Conservation (phyloP, 768 basidiomycete genomes). For the Tephrocybe rancida region DNA sequence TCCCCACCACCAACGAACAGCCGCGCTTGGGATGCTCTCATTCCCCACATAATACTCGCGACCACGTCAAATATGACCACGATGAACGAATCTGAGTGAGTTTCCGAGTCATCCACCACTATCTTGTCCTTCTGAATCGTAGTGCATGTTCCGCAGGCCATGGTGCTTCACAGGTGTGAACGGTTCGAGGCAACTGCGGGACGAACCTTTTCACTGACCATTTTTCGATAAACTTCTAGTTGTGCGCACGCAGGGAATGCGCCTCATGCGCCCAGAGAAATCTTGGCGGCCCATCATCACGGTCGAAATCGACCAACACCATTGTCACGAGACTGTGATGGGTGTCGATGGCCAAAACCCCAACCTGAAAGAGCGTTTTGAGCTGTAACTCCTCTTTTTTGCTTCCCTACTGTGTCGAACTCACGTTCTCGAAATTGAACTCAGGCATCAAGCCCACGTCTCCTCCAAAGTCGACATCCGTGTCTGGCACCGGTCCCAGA, state of each 20-base stretch:
- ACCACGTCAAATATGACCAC: background rate
- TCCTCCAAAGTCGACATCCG: constrained; percentile 52
- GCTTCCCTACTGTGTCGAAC: background rate
- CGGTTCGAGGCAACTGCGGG: background rate
- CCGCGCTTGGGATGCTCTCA: no score
- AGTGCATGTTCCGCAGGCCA: constrained; percentile 23
- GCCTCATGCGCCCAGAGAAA: constrained; percentile 57
- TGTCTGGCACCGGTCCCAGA: constrained; percentile 58
- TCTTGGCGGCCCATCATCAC: constrained; percentile 71
- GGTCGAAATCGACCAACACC: constrained; percentile 53
- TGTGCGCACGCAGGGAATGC: constrained; percentile 43
- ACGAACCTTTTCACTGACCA: background rate
- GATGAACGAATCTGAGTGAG: constrained; percentile 8
- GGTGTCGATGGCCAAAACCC: constrained; percentile 74
- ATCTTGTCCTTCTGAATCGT: no score
- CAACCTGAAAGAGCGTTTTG: constrained; percentile 56
- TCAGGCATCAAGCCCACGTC: constrained; percentile 40
- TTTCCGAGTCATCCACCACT: background rate
- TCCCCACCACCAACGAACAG: no score
- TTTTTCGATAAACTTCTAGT: constrained; percentile 27
- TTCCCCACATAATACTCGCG: no score
- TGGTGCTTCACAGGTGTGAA: constrained; percentile 37
- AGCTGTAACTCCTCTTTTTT: constrained; percentile 47
- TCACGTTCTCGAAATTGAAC: background rate
- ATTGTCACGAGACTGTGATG: constrained; percentile 56